phyloP scores from a whole-genome alignment of 306 rosid genomes.

The Spatholobus suberectus region DNA sequence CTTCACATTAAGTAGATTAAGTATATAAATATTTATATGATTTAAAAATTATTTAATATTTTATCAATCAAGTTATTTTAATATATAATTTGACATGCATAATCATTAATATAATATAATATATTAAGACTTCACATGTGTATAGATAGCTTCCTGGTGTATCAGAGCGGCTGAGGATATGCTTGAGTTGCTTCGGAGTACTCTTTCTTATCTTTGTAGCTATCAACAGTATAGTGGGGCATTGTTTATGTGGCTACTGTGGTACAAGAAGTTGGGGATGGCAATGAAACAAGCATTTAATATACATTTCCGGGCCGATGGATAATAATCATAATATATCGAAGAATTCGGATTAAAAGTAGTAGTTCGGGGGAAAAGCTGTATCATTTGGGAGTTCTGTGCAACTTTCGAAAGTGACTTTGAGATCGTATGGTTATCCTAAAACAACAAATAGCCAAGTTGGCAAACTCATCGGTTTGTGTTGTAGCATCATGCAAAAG shows the following conservation, averaged over 20 bases:
- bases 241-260: conserved; percentile 43
- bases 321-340: background rate
- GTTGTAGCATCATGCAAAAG: conserved; percentile 36
- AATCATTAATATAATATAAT: background rate
- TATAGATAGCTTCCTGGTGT: background rate
- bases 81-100: background rate
- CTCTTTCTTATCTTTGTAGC: background rate
- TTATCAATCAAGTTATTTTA: background rate
- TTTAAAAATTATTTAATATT: no score
- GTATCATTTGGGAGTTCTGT: conserved; percentile 14
- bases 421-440: conserved; percentile 21
- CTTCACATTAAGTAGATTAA: no score
- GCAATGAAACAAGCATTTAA: conserved; percentile 43
- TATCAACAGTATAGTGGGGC: conserved; percentile 32
- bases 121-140: no score
- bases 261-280: conserved; percentile 13
- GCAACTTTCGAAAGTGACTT: conserved; percentile 47
- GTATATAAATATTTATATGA: no score
- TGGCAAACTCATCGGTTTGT: conserved; percentile 16
- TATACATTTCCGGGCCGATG: conserved; percentile 19
- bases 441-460: conserved; percentile 34
- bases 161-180: background rate
- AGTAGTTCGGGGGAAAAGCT: conserved; percentile 29
- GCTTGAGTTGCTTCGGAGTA: conserved; percentile 1
- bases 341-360: conserved; percentile 31